phyloP scores from a whole-genome alignment of 2,329 filamentous ascomycete species.

The Cercospora sesami region DNA sequence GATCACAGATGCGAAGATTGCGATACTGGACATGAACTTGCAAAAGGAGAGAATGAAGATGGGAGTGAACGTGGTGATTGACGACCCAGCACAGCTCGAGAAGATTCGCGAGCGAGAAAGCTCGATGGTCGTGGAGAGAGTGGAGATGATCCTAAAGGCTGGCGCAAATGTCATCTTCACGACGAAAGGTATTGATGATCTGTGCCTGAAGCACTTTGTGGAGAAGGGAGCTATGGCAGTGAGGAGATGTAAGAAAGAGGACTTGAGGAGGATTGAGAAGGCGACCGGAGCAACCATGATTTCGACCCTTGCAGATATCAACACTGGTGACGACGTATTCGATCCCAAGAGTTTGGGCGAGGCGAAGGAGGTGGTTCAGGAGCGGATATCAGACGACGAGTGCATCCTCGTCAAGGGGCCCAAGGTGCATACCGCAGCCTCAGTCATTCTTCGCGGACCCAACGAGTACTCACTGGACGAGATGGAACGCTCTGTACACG shows the following conservation, averaged over 20 bases:
- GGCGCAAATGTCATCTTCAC: slow-evolving; percentile 95
- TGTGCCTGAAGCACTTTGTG: slow-evolving; percentile 90
- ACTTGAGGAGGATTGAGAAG: slow-evolving; percentile 90
- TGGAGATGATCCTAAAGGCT: slow-evolving; percentile 97
- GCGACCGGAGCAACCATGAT: slow-evolving; percentile 92
- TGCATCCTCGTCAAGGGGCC: slow-evolving; percentile 96
- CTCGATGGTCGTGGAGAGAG: slow-evolving; percentile 86
- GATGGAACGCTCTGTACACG: slow-evolving; percentile 98
- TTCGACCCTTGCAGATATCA: slow-evolving; percentile 90
- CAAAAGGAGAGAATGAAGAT: slow-evolving; percentile 99
- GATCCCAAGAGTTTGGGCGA: slow-evolving; percentile 84
- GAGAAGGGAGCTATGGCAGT: slow-evolving; percentile 96
- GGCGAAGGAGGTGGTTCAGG: slow-evolving; percentile 95
- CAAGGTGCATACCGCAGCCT: slow-evolving; percentile 89
- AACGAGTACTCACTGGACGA: slow-evolving; percentile 98
- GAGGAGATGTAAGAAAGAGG: slow-evolving; percentile 96
- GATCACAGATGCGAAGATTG: slow-evolving; percentile 92
- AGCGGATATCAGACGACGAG: slow-evolving; percentile 97
- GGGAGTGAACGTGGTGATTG: slow-evolving; percentile 95
- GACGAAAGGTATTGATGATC: slow-evolving; percentile 97
- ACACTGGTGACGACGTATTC: slow-evolving; percentile 89
- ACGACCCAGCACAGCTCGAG: slow-evolving; percentile 95
- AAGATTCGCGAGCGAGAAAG: slow-evolving; percentile 93
- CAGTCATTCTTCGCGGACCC: slow-evolving; percentile 89
- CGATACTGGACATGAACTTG: slow-evolving; percentile 93